Evolutionary conservation across 352 stramenopile genomes (phyloP).

Genomic region (Globisporangium cederbergense): DNA sequence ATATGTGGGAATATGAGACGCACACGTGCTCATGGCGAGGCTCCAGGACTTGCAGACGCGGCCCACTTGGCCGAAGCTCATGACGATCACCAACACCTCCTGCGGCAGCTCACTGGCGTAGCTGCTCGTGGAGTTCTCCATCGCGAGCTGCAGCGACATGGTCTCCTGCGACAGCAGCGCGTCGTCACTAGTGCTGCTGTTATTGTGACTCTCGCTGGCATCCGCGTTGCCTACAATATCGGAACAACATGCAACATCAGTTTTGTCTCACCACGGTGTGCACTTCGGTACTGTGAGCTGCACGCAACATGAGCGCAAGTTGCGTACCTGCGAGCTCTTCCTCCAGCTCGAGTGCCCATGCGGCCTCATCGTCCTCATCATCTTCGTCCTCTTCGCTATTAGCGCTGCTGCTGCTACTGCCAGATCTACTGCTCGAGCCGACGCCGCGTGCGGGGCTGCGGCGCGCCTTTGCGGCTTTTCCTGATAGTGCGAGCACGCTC

Average conservation of each 20-base stretch:
- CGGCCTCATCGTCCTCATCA: constrained; percentile 45
- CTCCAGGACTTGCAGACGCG: constrained; percentile 83
- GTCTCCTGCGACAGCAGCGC: constrained; percentile 17
- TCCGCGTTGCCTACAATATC: neutral
- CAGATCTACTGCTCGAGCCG: neutral
- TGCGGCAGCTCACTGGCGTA: constrained; percentile 54
- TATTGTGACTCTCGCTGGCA: neutral
- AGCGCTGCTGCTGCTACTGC: constrained; percentile 7
- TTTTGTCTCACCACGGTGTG: neutral
- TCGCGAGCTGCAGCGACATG: constrained; percentile 17
- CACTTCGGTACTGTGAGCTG: neutral
- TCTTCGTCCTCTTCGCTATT: constrained; percentile 14
- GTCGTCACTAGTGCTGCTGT: constrained; percentile 1
- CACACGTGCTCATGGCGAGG: constrained; percentile 58
- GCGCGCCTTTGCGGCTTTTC: neutral
- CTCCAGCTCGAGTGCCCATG: constrained; percentile 69
- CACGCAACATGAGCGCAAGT: neutral
- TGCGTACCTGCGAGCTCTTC: constrained; percentile 49
- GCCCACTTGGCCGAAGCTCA: constrained; percentile 67
- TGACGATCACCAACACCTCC: constrained; percentile 69
- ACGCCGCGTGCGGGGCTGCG: neutral
- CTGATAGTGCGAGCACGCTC: neutral
- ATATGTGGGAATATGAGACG: neutral
- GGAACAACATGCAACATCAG: neutral
- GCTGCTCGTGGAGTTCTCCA: constrained; percentile 5